These are phyloP conservation scores for Pichia rugopelliculosa DNA, from an alignment of 805 yeast species.

Conservation along the genomic window DNA sequence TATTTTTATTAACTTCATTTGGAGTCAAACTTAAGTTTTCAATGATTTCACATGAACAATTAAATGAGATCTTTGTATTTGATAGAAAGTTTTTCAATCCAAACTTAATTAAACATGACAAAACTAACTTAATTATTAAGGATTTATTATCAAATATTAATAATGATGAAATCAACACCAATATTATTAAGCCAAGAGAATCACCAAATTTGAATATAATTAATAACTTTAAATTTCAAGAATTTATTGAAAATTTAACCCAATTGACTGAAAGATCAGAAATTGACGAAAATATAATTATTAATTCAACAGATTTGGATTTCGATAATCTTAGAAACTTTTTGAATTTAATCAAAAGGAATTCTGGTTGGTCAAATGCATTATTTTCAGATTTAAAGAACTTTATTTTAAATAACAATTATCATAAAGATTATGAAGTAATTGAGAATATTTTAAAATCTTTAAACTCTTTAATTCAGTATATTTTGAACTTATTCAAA, in stretches of 20 bases:
- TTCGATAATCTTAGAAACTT: slow-evolving; percentile 30
- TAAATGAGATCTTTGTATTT: slow-evolving; percentile 51
- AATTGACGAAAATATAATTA: slow-evolving; percentile 10
- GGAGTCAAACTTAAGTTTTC: slow-evolving; percentile 54
- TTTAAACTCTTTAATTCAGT: slow-evolving; percentile 43
- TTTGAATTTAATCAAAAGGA: slow-evolving; percentile 31
- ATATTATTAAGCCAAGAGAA: slow-evolving; percentile 28
- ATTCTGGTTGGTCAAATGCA: slow-evolving; percentile 34
- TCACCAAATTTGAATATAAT: slow-evolving; percentile 21
- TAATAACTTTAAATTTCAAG: neutral
- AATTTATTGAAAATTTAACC: neutral
- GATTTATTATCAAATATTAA: slow-evolving; percentile 22
- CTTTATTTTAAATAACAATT: slow-evolving; percentile 18
- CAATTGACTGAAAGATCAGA: neutral
- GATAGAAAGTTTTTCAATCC: slow-evolving; percentile 50
- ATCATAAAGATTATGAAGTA: slow-evolving; percentile 17
- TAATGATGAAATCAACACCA: slow-evolving; percentile 19
- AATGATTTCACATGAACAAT: slow-evolving; percentile 39
- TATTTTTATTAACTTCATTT: slow-evolving; percentile 54
- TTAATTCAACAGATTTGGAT: slow-evolving; percentile 27
- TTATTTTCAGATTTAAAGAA: slow-evolving; percentile 29
- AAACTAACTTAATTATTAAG: slow-evolving; percentile 10
- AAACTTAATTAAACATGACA: slow-evolving; percentile 13
- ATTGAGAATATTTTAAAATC: slow-evolving; percentile 42
- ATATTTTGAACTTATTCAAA: slow-evolving; percentile 38